These are phyloP conservation scores for Fusarium protoensiforme DNA, from an alignment of 2,329 filamentous ascomycete species.

Conservation along the genomic window DNA sequence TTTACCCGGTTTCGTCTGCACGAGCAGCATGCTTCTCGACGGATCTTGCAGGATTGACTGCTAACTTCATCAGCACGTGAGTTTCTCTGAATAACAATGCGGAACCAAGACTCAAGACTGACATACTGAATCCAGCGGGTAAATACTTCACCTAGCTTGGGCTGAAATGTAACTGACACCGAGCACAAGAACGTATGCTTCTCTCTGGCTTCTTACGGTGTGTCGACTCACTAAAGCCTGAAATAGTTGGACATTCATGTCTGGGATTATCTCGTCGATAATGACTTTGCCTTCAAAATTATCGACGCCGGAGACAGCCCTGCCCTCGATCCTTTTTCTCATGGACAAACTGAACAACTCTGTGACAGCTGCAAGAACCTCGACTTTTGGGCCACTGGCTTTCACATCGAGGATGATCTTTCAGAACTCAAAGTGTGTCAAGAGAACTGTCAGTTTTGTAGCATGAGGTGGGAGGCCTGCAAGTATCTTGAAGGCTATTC, in stretches of 20 bases:
- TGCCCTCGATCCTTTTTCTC: background rate
- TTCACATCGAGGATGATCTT: background rate
- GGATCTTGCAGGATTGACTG: background rate
- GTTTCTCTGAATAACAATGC: background rate
- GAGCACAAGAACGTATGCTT: background rate
- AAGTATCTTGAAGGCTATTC: slow-evolving; percentile 1
- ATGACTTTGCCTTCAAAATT: background rate
- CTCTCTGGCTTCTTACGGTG: background rate
- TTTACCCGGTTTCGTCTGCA: background rate
- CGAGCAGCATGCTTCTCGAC: no score
- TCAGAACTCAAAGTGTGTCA: background rate
- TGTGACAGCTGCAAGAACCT: background rate
- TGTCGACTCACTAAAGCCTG: background rate
- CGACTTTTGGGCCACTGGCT: background rate
- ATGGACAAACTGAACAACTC: background rate
- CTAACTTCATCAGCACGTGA: background rate
- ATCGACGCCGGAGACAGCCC: background rate
- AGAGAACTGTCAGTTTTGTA: slow-evolving; percentile 5
- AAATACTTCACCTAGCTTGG: background rate
- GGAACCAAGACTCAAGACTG: background rate
- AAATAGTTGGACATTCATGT: slow-evolving; percentile 3
- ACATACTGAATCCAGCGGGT: background rate
- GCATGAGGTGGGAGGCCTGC: slow-evolving; percentile 12
- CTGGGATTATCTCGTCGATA: slow-evolving; percentile 6
- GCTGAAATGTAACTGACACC: background rate